phyloP scores from a whole-genome alignment of 306 rosid genomes.

The Astragalus glycyphyllos region DNA sequence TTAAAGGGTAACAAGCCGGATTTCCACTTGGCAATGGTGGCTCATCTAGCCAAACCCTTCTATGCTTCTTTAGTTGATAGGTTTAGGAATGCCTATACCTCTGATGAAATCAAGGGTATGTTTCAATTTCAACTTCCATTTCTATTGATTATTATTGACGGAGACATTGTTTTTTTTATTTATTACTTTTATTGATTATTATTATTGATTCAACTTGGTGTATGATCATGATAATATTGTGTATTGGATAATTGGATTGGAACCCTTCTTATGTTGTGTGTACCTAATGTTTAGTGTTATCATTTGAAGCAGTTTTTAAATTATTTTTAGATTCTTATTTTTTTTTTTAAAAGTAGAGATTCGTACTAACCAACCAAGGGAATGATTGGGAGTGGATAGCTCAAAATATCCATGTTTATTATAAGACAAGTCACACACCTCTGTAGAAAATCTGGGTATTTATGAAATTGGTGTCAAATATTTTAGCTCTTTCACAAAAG shows the following conservation, averaged over 20 bases:
- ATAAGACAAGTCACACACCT: too few species aligned
- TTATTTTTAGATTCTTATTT: too few species aligned
- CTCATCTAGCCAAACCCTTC: constrained; percentile 78
- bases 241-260: constrained; percentile 31
- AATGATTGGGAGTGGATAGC: too few species aligned
- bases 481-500: not conserved
- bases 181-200: not conserved
- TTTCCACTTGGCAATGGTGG: constrained; percentile 92
- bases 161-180: too few species aligned
- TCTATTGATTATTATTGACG: not conserved
- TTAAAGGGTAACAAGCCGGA: constrained; percentile 96
- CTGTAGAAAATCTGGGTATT: too few species aligned
- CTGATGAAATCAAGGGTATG: constrained; percentile 74
- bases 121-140: constrained; percentile 10
- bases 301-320: too few species aligned
- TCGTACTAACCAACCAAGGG: constrained; percentile 1
- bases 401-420: too few species aligned
- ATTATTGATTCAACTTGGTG: too few species aligned
- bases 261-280: constrained; percentile 1
- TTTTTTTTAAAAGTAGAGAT: constrained; percentile 1
- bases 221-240: constrained; percentile 5
- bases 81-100: constrained; percentile 65
- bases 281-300: constrained; percentile 7
- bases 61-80: constrained; percentile 80
- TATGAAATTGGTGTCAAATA: constrained; percentile 1